Evolutionary conservation across 78 protist genomes (phyloP).

Genomic region (Dictyostelium firmibasis): DNA sequence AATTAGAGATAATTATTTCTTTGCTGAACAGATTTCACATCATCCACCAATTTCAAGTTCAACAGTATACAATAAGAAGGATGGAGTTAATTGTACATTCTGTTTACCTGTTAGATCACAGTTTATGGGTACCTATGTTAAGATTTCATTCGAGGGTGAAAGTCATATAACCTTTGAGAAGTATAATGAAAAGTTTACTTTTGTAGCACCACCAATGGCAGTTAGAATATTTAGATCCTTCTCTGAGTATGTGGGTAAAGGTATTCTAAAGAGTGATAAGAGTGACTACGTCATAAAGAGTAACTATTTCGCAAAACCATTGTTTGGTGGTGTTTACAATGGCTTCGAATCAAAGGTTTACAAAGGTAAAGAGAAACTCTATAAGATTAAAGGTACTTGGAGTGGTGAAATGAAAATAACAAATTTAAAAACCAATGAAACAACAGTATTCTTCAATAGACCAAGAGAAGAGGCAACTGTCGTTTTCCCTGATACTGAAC

Average conservation of each 20-base stretch:
- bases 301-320: conserved; percentile 31
- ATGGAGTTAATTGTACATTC: neutral
- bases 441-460: neutral
- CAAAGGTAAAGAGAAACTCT: conserved; percentile 47
- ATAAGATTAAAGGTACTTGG: conserved; percentile 53
- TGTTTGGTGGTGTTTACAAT: conserved; percentile 40
- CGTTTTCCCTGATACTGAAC: neutral
- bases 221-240: conserved; percentile 50
- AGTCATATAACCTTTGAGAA: conserved; percentile 5
- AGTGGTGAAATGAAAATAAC: conserved; percentile 52
- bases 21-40: conserved; percentile 66
- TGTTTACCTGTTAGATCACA: conserved; percentile 1
- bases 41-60: conserved; percentile 58
- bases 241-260: conserved; percentile 33
- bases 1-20: neutral
- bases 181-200: neutral
- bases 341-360: conserved; percentile 28
- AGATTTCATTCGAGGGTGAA: conserved; percentile 29
- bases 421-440: conserved; percentile 21
- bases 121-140: conserved; percentile 66
- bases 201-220: conserved; percentile 3
- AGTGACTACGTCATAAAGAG: conserved; percentile 3
- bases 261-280: neutral
- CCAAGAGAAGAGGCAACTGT: neutral
- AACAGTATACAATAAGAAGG: neutral